phyloP scores from a whole-genome alignment of 2,329 filamentous ascomycete genomes.

The Raffaelea deltoideospora region DNA sequence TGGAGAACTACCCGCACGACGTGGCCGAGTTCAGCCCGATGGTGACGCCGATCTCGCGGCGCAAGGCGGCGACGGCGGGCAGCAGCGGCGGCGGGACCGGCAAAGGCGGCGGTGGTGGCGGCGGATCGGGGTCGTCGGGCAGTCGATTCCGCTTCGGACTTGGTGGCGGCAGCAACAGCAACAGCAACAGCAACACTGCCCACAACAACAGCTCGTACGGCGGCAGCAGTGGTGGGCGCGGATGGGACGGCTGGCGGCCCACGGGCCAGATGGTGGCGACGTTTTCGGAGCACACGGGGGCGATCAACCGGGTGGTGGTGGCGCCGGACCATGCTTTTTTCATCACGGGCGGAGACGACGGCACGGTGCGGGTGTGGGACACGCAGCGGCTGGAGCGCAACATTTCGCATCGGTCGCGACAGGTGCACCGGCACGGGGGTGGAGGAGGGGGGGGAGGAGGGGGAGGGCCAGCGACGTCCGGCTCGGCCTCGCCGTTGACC shows the following conservation, averaged over 20 bases:
- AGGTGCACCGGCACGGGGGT: conserved; percentile 57
- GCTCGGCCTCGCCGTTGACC: no score
- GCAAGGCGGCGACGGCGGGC: conserved; percentile 32
- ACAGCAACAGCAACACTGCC: conserved; percentile 30
- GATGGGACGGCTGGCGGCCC: conserved; percentile 66
- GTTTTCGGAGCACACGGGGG: conserved; percentile 72
- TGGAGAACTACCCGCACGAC: conserved; percentile 53
- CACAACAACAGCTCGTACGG: no score
- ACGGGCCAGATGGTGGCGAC: conserved; percentile 72
- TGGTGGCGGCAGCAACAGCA: background rate
- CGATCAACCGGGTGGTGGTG: conserved; percentile 66
- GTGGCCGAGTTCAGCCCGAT: conserved; percentile 62
- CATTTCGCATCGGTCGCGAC: conserved; percentile 70
- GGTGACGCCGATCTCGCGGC: conserved; percentile 51
- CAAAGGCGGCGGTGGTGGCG: conserved; percentile 17
- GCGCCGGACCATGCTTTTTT: conserved; percentile 92
- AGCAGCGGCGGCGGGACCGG: conserved; percentile 20
- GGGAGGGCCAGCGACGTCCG: background rate
- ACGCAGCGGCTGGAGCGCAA: conserved; percentile 80
- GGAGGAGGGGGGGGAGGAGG: background rate
- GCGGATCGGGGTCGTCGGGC: no score
- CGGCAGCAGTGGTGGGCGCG: no score
- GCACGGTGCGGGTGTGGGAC: conserved; percentile 87
- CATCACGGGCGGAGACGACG: conserved; percentile 83
- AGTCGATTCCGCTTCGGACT: background rate